phyloP scores from a whole-genome alignment of 345 rosid species.

The Odontarrhena argentea region DNA sequence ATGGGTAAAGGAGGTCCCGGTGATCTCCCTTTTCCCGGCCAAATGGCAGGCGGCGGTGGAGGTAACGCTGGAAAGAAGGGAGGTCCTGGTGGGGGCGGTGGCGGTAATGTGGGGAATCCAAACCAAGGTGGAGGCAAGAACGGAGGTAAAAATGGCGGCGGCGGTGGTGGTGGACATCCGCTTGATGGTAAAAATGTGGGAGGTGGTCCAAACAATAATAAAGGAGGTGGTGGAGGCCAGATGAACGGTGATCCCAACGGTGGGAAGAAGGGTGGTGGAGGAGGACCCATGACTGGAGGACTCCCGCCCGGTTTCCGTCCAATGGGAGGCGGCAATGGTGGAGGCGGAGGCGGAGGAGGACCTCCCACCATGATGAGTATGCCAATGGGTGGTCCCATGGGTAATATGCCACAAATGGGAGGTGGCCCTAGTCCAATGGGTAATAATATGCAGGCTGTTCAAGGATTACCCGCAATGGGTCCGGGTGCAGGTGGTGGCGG shows the following conservation, averaged over 20 bases:
- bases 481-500: constrained; percentile 46
- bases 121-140: constrained; percentile 53
- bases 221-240: constrained; percentile 51
- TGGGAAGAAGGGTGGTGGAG: constrained; percentile 51
- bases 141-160: constrained; percentile 54
- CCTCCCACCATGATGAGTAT: constrained; percentile 52
- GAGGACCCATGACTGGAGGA: constrained; percentile 48
- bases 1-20: constrained; percentile 45
- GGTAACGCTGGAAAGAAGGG: constrained; percentile 59
- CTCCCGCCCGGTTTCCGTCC: constrained; percentile 37
- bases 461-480: constrained; percentile 75
- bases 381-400: constrained; percentile 48
- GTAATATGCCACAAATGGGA: constrained; percentile 44
- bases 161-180: constrained; percentile 47
- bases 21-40: constrained; percentile 46
- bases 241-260: constrained; percentile 50
- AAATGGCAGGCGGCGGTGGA: constrained; percentile 48
- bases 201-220: constrained; percentile 42
- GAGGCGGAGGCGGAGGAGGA: constrained; percentile 25
- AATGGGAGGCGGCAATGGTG: constrained; percentile 46
- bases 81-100: constrained; percentile 45
- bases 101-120: constrained; percentile 41
- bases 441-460: constrained; percentile 59
- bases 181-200: constrained; percentile 43
- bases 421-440: constrained; percentile 43